These are phyloP conservation scores for Cylindrodendrum hubeiense DNA, from an alignment of 2,329 filamentous ascomycete genomes.

Conservation along the genomic window DNA sequence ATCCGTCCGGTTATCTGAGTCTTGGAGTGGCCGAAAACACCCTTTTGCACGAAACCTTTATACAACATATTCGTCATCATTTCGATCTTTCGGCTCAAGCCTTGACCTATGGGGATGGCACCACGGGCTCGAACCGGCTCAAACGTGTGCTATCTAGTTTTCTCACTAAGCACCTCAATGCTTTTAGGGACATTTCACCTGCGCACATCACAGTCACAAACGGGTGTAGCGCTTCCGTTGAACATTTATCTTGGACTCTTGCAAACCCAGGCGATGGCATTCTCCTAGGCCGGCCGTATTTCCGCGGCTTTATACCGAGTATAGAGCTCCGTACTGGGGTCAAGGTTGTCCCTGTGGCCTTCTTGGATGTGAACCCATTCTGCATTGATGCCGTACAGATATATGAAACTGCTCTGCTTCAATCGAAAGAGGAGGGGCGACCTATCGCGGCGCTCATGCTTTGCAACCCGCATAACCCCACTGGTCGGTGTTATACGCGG, in stretches of 20 bases:
- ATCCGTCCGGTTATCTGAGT: background rate
- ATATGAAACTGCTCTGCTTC: slow-evolving; percentile 58
- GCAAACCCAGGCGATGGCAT: slow-evolving; percentile 54
- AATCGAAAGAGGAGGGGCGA: slow-evolving; percentile 52
- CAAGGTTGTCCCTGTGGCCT: slow-evolving; percentile 57
- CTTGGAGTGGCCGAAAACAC: background rate
- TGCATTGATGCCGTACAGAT: slow-evolving; percentile 52
- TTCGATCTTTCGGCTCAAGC: too few species aligned
- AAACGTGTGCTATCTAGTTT: background rate
- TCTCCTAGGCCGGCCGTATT: slow-evolving; percentile 56
- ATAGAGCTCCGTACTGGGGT: slow-evolving; percentile 55
- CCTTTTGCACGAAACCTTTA: background rate
- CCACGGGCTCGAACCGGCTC: background rate
- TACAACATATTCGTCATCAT: background rate
- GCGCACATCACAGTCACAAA: slow-evolving; percentile 52
- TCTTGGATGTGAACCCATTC: slow-evolving; percentile 58
- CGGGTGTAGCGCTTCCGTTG: slow-evolving; percentile 55
- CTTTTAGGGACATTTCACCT: background rate
- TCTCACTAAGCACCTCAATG: background rate
- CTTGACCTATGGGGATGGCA: background rate
- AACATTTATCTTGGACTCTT: slow-evolving; percentile 54
- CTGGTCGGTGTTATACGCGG: slow-evolving; percentile 60
- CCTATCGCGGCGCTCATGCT: slow-evolving; percentile 61
- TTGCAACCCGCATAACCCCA: slow-evolving; percentile 64
- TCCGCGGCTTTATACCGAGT: slow-evolving; percentile 61